Base-by-base conservation (phyloP, 2,329 filamentous ascomycete species). In the Acephala macrosclerotiorum region DNA sequence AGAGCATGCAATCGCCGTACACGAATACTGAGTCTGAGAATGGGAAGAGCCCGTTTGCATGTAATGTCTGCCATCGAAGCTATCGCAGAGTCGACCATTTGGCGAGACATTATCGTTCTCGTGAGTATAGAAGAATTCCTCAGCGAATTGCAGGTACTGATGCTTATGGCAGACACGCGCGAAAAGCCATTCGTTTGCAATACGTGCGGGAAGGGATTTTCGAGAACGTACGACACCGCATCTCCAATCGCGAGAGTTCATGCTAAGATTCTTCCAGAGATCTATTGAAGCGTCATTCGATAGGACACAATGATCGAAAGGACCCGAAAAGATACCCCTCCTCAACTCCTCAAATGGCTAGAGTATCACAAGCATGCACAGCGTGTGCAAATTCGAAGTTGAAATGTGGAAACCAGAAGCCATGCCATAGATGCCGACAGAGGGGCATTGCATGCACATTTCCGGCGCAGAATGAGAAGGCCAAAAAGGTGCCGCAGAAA, bases 81-180 rank as follows among this genome's bases (percentile, higher is more conserved):
- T 57, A 57, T 57, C 20, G 16, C 35, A n/a, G 53, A 38, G 53
- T 57, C 9, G 53, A 57, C 20, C 53, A 57, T 38, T n/a, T 57
- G 18, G 53, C 29, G 1, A 2, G 53, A n/a, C 53, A 57, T 57
- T 57, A 20, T 14, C 29, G 53, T 6, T 57, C 53, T 20, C 53
- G 53, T 57, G 35, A 20, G 53, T 57, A n/a, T 33, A 26, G 25
- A 11, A n/a, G n/a, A 3, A 55, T 33, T n/a, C 25, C 6, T 11
- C 35, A 12, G 2, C 29, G 2, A 35, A 25, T 33, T 7, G 36
- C 7, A 26, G 29, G 8, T 11, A 57, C n/a, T 57, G 25, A 29
- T 6, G 11, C 7, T 16, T 22, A 2, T 25, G 33, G 35, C 33
- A 57, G 53, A 57, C 14, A 57, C 53, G 11, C 20, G 16, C 8